Base-by-base conservation (phyloP, 202 grass and related monocot species). In the Eragrostis tef region DNA sequence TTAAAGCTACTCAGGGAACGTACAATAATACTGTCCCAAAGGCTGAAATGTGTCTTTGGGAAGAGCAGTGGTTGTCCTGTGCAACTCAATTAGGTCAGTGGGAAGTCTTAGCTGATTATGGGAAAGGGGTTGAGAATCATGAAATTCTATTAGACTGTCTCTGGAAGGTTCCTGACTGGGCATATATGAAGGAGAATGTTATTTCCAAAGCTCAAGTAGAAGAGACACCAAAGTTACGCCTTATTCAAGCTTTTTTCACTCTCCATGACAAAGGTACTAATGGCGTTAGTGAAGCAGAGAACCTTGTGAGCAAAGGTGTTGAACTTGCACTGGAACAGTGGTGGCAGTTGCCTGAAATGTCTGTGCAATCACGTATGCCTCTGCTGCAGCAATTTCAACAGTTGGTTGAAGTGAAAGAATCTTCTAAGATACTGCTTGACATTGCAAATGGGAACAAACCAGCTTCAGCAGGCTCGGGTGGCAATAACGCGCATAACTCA, bases 31-130 rank as follows among this genome's bases (percentile, higher is more conserved):
- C 65, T 6, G 96, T 99, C 69, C 89, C 96, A 10, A 99, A 96
- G 74, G 93, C 93, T 79, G 96, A 99, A 89, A 99, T 99, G 96
- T 99, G 96, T 75, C 92, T 99, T 71, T 99, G 96, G 96, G 96
- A 99, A 83, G 96, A 99, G 79, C 93, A 96, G 65, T 99, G 96
- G 96, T 78, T 99, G 19, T 88, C 84, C 52, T 99, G 96, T 79
- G 96, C 96, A 1, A 74, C 88, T 83, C 96, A 99, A 69, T 89
- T 99, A 88, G 94, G 96, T 21, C 93, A 99, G 68, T 99, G 96
- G 96, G 93, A 99, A 75, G 93, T 96, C 56, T 86, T 99, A 81
- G 78, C 89, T 85, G 96, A 99, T 90, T 99, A 96, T 86, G 96
- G 96, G 56, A 99, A 96, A 86, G 92, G 96, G 75, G 87, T 96